Percentiles rank a stretch among this genome's conserved stretches.
Conservation (phyloP, 1,139 yeast genomes). For the Saccharomyces uvarum region DNA sequence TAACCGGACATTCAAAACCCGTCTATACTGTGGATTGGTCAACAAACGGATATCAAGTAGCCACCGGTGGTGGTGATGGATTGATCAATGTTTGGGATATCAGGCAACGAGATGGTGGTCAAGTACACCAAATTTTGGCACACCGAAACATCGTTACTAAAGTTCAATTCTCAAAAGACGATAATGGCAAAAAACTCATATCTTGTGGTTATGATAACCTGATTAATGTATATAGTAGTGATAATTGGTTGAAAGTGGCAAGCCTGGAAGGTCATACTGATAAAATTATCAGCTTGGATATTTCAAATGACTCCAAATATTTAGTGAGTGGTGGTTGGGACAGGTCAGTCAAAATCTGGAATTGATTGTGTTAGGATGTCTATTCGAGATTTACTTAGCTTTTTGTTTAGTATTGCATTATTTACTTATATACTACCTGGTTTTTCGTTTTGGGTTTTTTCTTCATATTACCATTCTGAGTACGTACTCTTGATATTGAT, state of each 20-base stretch:
- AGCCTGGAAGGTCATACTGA: constrained; percentile 59
- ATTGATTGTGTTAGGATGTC: neutral
- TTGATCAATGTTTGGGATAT: constrained; percentile 81
- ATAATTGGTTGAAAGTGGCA: constrained; percentile 58
- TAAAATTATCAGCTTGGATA: constrained; percentile 66
- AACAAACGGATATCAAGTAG: constrained; percentile 64
- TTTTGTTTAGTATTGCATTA: neutral
- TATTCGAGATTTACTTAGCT: neutral
- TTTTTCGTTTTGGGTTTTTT: constrained; percentile 7
- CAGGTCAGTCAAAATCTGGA: constrained; percentile 62
- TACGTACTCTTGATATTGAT: constrained; percentile 22
- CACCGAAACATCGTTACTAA: constrained; percentile 71
- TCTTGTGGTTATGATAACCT: constrained; percentile 67
- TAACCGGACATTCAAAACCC: constrained; percentile 65
- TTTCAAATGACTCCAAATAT: constrained; percentile 36
- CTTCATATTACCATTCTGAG: constrained; percentile 1
- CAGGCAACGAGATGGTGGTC: constrained; percentile 39
- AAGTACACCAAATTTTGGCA: constrained; percentile 54
- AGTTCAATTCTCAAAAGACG: constrained; percentile 43
- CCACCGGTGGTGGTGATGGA: constrained; percentile 82
- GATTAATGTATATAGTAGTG: constrained; percentile 60
- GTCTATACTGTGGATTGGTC: constrained; percentile 71
- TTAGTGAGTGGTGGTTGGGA: constrained; percentile 80
- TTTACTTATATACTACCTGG: constrained; percentile 2
- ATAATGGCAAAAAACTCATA: constrained; percentile 44